These are phyloP conservation scores for Chalaropsis ovoidea DNA, from an alignment of 2,329 filamentous ascomycete genomes.

Conservation along the genomic window DNA sequence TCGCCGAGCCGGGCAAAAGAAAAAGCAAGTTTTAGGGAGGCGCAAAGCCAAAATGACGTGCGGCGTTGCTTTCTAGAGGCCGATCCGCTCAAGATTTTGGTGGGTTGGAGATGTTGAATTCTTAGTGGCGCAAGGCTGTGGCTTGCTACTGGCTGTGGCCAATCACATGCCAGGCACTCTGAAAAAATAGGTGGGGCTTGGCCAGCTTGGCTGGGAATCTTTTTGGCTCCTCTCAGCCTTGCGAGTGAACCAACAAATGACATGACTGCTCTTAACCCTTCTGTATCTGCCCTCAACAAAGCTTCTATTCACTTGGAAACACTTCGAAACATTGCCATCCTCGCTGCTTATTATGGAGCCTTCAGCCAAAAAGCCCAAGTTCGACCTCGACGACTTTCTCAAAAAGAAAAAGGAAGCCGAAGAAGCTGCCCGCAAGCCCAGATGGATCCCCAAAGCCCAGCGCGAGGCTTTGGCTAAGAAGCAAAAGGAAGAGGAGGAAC, in stretches of 20 bases:
- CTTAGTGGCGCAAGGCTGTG: constrained; percentile 7
- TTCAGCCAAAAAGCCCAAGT: constrained; percentile 37
- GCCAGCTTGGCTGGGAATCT: background rate
- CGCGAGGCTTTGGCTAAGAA: constrained; percentile 71
- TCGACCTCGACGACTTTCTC: constrained; percentile 78
- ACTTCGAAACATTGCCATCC: background rate
- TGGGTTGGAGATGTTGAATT: constrained; percentile 3
- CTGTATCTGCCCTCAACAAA: background rate
- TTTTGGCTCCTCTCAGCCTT: constrained; percentile 2
- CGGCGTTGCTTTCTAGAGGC: background rate
- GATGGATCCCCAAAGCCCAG: constrained; percentile 75
- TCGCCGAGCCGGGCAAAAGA: no score
- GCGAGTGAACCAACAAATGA: background rate
- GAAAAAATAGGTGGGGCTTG: background rate
- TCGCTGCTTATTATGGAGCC: constrained; percentile 21
- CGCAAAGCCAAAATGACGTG: background rate
- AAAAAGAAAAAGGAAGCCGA: constrained; percentile 78
- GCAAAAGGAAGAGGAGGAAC: constrained; percentile 58
- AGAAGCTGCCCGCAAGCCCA: constrained; percentile 74
- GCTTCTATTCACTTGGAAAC: background rate
- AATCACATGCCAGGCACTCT: background rate
- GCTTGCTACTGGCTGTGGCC: background rate
- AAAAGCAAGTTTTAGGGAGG: background rate
- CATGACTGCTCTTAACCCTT: background rate
- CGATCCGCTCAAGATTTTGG: constrained; percentile 2